Percentiles rank a stretch among this genome's conserved stretches.
These are phyloP conservation scores for Leonotis leonurus DNA, from an alignment of 257 asterid genomes.

Conservation along the genomic window DNA sequence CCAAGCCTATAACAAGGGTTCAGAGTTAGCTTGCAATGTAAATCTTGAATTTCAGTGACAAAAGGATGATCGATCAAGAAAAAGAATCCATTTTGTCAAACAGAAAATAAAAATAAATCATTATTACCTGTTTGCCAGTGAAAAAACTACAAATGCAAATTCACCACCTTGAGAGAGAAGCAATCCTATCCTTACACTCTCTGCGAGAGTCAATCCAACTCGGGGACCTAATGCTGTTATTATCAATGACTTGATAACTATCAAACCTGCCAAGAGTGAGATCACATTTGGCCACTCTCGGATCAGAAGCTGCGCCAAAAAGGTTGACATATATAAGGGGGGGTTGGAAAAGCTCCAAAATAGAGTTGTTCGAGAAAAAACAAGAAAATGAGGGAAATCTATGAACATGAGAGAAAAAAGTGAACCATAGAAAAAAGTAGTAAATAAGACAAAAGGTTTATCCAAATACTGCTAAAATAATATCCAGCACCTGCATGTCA, in stretches of 20 bases:
- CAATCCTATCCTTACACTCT: slow-evolving; percentile 89
- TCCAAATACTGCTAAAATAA: background rate
- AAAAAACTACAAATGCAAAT: slow-evolving; percentile 92
- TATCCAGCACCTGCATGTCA: slow-evolving; percentile 70
- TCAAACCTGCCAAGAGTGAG: slow-evolving; percentile 88
- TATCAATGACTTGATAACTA: slow-evolving; percentile 78
- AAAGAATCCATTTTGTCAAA: background rate
- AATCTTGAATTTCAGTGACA: background rate
- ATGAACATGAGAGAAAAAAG: background rate
- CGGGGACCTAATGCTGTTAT: slow-evolving; percentile 95
- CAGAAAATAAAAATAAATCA: background rate
- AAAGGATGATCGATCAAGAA: slow-evolving; percentile 5
- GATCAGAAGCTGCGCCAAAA: slow-evolving; percentile 70
- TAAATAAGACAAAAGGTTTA: background rate
- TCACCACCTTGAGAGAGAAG: slow-evolving; percentile 99
- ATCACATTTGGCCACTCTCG: slow-evolving; percentile 99
- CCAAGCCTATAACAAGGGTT: slow-evolving; percentile 69
- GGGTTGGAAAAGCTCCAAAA: slow-evolving; percentile 13
- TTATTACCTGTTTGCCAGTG: slow-evolving; percentile 82
- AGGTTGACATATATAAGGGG: slow-evolving; percentile 9
- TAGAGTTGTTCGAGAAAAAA: background rate
- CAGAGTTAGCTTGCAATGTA: slow-evolving; percentile 10
- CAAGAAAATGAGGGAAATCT: background rate
- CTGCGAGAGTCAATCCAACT: slow-evolving; percentile 78
- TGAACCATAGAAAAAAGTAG: background rate